These are phyloP conservation scores for Gloeophyllum trabeum DNA, from an alignment of 768 basidiomycete species.

Conservation along the genomic window DNA sequence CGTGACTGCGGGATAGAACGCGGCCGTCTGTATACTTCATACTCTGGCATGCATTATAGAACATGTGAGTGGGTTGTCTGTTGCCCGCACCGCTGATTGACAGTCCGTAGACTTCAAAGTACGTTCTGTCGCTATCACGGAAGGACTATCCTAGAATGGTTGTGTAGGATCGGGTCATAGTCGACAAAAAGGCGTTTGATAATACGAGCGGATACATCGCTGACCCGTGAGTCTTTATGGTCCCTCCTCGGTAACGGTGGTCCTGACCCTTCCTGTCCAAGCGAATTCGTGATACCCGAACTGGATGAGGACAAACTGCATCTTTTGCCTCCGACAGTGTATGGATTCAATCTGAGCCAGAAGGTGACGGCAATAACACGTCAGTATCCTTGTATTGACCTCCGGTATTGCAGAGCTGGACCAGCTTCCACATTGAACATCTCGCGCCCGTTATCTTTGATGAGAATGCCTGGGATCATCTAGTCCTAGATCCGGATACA, in stretches of 20 bases:
- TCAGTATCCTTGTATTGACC: background rate
- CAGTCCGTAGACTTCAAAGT: background rate
- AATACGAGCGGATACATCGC: constrained; percentile 1
- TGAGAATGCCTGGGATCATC: constrained; percentile 1
- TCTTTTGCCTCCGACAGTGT: background rate
- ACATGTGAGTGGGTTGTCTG: constrained; percentile 6
- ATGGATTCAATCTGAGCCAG: background rate
- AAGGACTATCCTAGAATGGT: too few species aligned
- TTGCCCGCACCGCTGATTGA: background rate
- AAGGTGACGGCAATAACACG: background rate
- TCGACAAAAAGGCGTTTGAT: constrained; percentile 9
- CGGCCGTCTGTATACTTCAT: constrained; percentile 6
- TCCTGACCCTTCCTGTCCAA: background rate
- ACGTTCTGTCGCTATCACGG: too few species aligned
- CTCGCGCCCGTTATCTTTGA: background rate
- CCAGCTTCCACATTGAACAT: constrained; percentile 1
- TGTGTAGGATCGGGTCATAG: constrained; percentile 12
- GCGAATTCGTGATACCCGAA: background rate
- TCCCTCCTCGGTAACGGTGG: background rate
- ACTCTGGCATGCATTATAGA: constrained; percentile 9
- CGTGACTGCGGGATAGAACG: constrained; percentile 4
- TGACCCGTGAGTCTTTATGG: constrained; percentile 3
- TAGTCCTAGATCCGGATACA: background rate
- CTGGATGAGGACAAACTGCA: background rate
- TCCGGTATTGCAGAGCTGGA: background rate